A percentile compares a stretch with the other conserved stretches of the same genome.
These are phyloP conservation scores for Arxiozyma telluris DNA, from an alignment of 1,139 yeast species.

Conservation along the genomic window DNA sequence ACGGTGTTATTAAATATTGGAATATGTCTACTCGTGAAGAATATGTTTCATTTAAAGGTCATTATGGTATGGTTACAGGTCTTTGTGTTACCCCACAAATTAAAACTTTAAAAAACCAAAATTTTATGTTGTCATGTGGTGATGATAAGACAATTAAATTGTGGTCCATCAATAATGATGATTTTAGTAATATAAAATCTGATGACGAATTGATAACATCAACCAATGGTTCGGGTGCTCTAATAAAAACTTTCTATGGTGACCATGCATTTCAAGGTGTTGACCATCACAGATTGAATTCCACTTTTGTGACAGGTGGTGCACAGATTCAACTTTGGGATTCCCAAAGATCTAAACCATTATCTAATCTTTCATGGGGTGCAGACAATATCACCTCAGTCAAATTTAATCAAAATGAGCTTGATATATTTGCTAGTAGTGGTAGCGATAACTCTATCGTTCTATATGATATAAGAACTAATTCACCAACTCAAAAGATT, in stretches of 20 bases:
- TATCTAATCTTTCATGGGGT: conserved; percentile 84
- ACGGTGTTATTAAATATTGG: conserved; percentile 93
- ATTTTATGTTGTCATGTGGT: conserved; percentile 71
- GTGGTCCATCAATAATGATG: conserved; percentile 49
- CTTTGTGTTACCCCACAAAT: conserved; percentile 45
- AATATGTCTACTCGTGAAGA: conserved; percentile 68
- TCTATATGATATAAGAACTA: conserved; percentile 85
- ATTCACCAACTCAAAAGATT: conserved; percentile 84
- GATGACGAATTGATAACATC: conserved; percentile 21
- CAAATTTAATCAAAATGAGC: conserved; percentile 82
- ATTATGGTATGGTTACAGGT: conserved; percentile 84
- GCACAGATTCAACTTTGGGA: conserved; percentile 88
- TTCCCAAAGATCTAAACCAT: conserved; percentile 63
- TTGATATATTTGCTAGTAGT: conserved; percentile 79
- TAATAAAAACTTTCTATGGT: conserved; percentile 70
- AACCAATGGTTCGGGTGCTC: conserved; percentile 33
- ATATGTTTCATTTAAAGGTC: conserved; percentile 72
- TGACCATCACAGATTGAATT: conserved; percentile 74
- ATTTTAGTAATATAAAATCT: conserved; percentile 33
- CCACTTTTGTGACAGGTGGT: conserved; percentile 86
- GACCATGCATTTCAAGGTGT: conserved; percentile 77
- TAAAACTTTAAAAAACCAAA: conserved; percentile 42
- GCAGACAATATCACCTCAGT: conserved; percentile 82
- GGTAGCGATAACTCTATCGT: conserved; percentile 91
- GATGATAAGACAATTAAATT: conserved; percentile 82